A percentile compares a stretch with the other conserved stretches of the same genome.
These are phyloP conservation scores for Globisporangium alternatum DNA, from an alignment of 352 stramenopile species.

Conservation along the genomic window DNA sequence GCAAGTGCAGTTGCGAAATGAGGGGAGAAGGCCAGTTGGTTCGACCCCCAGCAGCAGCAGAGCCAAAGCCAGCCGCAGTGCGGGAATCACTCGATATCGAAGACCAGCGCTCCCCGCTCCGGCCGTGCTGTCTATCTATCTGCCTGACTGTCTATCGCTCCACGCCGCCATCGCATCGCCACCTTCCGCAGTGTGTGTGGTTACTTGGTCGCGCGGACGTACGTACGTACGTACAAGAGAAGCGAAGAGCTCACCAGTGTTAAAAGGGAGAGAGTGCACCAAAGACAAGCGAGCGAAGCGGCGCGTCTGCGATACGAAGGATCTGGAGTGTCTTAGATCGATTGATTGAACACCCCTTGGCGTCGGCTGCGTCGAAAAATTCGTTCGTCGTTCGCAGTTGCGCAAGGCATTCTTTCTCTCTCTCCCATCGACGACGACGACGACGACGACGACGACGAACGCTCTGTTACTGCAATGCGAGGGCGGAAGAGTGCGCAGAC, in stretches of 20 bases:
- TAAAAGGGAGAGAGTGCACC: constrained; percentile 3
- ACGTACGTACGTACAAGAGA: background rate
- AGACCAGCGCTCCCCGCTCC: background rate
- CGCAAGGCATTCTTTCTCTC: background rate
- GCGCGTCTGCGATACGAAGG: background rate
- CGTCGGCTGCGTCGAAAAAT: constrained; percentile 9
- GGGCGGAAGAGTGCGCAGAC: constrained; percentile 1
- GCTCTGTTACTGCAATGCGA: background rate
- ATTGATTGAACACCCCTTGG: constrained; percentile 2
- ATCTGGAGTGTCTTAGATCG: background rate
- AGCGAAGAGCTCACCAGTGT: background rate
- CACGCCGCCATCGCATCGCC: constrained; percentile 1
- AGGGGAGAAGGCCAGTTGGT: background rate
- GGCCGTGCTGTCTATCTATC: background rate
- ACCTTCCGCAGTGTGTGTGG: background rate
- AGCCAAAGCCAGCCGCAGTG: background rate
- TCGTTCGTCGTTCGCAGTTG: background rate
- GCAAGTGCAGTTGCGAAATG: background rate
- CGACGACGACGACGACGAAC: background rate
- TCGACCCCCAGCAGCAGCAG: background rate
- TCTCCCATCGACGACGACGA: background rate
- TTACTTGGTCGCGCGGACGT: constrained; percentile 7
- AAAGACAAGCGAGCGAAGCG: constrained; percentile 9
- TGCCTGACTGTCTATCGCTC: background rate
- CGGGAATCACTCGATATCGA: background rate